Base-by-base conservation (phyloP, 257 asterid species). In the Jacaranda copaia region DNA sequence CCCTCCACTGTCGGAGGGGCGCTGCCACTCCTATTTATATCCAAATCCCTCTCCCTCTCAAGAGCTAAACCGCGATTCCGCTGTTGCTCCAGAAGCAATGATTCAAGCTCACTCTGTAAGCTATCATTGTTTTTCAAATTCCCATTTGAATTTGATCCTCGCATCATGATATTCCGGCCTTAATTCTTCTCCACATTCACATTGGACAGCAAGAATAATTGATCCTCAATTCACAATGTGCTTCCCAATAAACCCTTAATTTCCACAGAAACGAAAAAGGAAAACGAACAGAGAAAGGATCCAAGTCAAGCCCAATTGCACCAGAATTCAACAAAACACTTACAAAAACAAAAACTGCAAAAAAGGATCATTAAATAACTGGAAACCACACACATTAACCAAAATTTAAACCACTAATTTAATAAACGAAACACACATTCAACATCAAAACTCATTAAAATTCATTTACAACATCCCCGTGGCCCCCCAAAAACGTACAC, bases 1-100 rank as follows among this genome's bases (percentile, higher is more conserved):
- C 91, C 97, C 74, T 90, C 97, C n/a, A 94, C 86, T 0, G 93
- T 84, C 14, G 97, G 97, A 6, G 96, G 97, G 3, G 96, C 98
- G 61, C 98, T 92, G 10, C 96, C 97, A 69, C 97, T 90, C 79
- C 97, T 72, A 38, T 81, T 82, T 43, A 93, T 82, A 20, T 84
- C 80, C 66, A 89, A 71, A 42, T 81, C 88, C 75, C 87, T 81
- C 83, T 81, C 97, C 40, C 87, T 81, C 58, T 84, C 96, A 2
- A 84, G 77, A 40, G 84, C 70, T 36, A 87, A 52, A 46, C 79
- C 55, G 1, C 86, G 91, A 78, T 86, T 87, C 5, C 74, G 83
- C 12, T 84, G 91, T 49, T 84, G 86, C 77, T 87, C 88, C n/a
- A 86, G 78, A 39, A 88, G 84, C 81, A 90, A 64, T 1, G 88